Evolutionary conservation across 2,329 filamentous ascomycete species (phyloP).

Genomic region (Zelopaecilomyces penicillatus): DNA sequence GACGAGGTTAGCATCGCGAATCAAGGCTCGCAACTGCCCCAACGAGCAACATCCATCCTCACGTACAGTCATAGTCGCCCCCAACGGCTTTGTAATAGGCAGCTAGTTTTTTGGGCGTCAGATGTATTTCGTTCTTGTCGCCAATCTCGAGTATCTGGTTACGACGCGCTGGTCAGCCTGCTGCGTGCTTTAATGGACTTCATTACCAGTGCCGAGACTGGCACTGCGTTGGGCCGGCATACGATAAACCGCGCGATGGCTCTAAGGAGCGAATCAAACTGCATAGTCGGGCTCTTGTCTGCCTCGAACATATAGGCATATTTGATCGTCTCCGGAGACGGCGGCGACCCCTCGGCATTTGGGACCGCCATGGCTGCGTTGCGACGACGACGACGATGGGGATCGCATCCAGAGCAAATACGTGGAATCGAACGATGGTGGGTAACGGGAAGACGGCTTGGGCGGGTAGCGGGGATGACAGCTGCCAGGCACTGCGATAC

Average conservation of each 20-base stretch:
- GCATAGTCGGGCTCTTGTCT: conserved; percentile 58
- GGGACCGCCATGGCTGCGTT: conserved; percentile 14
- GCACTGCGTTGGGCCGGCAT: conserved; percentile 24
- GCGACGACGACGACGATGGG: not conserved
- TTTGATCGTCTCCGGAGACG: conserved; percentile 20
- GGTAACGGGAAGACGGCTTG: too few species aligned
- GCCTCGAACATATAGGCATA: conserved; percentile 63
- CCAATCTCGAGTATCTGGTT: conserved; percentile 48
- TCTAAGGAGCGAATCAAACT: conserved; percentile 59
- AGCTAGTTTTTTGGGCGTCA: conserved; percentile 64
- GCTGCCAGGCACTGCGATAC: too few species aligned
- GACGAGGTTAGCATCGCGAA: conserved; percentile 1
- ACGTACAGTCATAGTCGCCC: conserved; percentile 62
- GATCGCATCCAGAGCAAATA: conserved; percentile 4
- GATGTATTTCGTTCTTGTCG: conserved; percentile 41
- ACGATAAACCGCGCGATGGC: conserved; percentile 65
- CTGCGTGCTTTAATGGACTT: not conserved
- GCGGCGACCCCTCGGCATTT: conserved; percentile 11
- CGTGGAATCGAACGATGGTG: too few species aligned
- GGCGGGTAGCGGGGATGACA: too few species aligned
- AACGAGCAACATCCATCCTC: not conserved
- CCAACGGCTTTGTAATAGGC: conserved; percentile 68
- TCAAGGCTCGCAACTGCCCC: not conserved
- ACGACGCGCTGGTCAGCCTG: conserved; percentile 11
- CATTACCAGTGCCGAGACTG: too few species aligned